phyloP scores from a whole-genome alignment of 2,329 filamentous ascomycete genomes.

The Biscogniauxia marginata region DNA sequence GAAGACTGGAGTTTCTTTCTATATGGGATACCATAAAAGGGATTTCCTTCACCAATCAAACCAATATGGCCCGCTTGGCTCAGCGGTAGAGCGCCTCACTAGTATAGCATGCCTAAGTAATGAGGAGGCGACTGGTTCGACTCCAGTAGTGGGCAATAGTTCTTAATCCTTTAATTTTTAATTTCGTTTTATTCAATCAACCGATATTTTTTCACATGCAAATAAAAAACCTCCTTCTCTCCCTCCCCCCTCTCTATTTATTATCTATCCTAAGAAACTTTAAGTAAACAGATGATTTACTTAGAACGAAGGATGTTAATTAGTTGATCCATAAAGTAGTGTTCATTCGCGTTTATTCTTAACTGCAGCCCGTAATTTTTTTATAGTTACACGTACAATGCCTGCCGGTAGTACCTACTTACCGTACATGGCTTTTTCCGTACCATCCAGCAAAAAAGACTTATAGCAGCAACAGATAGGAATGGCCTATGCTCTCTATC shows the following conservation, averaged over 20 bases:
- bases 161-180: not conserved
- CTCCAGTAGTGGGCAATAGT: constrained; percentile 25
- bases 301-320: too few species aligned
- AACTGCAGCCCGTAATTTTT: too few species aligned
- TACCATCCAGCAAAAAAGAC: constrained; percentile 3
- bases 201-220: not conserved
- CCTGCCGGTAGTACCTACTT: too few species aligned
- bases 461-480: not conserved
- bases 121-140: constrained; percentile 28
- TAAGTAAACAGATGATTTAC: too few species aligned
- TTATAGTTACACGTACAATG: not conserved
- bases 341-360: not conserved
- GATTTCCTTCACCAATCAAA: not conserved
- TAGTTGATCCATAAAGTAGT: too few species aligned
- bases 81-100: constrained; percentile 28
- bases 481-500: not conserved
- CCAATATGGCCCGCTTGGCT: constrained; percentile 21
- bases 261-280: too few species aligned
- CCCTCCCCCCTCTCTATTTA: too few species aligned
- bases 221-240: too few species aligned
- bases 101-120: constrained; percentile 12
- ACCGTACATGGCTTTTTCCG: too few species aligned
- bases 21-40: not conserved
- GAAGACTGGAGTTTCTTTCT: too few species aligned
- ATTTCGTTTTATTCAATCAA: not conserved